These are phyloP conservation scores for Articulospora tetracladia DNA, from an alignment of 495 filamentous ascomycete genomes.

Conservation along the genomic window DNA sequence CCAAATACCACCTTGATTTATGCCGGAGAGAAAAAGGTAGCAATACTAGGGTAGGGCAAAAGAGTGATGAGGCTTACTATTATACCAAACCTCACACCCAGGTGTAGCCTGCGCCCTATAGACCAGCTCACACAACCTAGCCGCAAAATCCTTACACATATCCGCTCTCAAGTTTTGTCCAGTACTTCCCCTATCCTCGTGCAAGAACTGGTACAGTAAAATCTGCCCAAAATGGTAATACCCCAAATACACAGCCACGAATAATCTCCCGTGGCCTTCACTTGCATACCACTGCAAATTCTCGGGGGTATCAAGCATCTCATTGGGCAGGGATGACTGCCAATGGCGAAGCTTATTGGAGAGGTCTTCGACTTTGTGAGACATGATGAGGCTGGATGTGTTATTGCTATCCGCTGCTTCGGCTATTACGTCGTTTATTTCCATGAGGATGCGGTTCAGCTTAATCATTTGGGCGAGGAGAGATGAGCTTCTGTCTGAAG, in stretches of 20 bases:
- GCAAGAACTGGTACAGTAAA: constrained; percentile 40
- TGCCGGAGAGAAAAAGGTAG: constrained; percentile 26
- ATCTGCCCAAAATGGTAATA: constrained; percentile 40
- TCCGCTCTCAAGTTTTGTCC: constrained; percentile 16
- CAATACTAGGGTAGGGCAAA: constrained; percentile 40
- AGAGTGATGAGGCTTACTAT: constrained; percentile 41
- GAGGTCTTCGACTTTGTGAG: constrained; percentile 19
- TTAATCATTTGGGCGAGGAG: constrained; percentile 34
- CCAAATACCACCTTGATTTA: too few species aligned
- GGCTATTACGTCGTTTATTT: constrained; percentile 34
- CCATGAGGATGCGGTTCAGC: constrained; percentile 28
- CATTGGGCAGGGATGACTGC: constrained; percentile 27
- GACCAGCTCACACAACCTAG: constrained; percentile 32
- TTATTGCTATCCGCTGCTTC: constrained; percentile 11
- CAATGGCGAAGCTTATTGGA: constrained; percentile 28
- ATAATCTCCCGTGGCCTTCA: constrained; percentile 34
- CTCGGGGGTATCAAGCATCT: constrained; percentile 30
- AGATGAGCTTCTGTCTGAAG: background rate
- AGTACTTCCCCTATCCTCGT: constrained; percentile 17
- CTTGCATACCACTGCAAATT: constrained; percentile 29
- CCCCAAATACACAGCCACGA: constrained; percentile 36
- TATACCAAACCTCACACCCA: constrained; percentile 34
- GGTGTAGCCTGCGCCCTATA: constrained; percentile 27
- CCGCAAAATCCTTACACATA: constrained; percentile 34
- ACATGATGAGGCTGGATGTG: constrained; percentile 9